Base-by-base conservation (phyloP, 345 rosid genomes). In the Mallotus nudiflorus region DNA sequence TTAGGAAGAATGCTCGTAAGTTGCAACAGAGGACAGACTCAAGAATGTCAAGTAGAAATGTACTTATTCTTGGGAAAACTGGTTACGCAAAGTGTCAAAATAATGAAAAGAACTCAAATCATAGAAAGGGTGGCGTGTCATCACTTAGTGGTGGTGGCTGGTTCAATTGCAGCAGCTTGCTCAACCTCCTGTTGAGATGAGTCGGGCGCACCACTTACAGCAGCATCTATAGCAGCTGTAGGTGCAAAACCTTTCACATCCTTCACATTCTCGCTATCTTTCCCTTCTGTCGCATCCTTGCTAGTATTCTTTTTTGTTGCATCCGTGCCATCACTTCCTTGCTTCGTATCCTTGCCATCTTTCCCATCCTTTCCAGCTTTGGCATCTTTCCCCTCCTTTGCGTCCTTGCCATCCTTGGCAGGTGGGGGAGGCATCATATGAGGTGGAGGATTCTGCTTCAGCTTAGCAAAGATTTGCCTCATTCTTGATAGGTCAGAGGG, bases 391-490 rank as follows among this genome's bases (percentile, higher is more conserved):
- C 63, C 63, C 8, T 58, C 63, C 75, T 80, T 85, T 11, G 65
- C 85, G 15, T 81, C 89, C 48, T 85, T 87, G 12, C 18, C 82
- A 29, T 85, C 91, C 67, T 85, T 87, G 48, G 83, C 60, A 18
- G 89, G 82, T 0, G 91, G 89, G 7, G 92, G 86, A 28, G 96
- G 99, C 90, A 87, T 83, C 99, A 92, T 90, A 74, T 89, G 97
- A n/a, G 89, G 76, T 3, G 97, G 98, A 52, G 96, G 98, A 62
- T 81, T 84, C 71, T 88, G 89, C 78, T 92, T 91, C 56, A 95
- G 88, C 85, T 87, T 92, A 77, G 79, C 37, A 75, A 88, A 84
- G 37, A 92, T 77, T 72, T 96, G 98, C 74, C 97, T 85, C 97
- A 91, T 89, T 71, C 99, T 89, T 27, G 89, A 66, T 19, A 91